Conservation (phyloP, 129 eudicot genomes). For the Scalesia atractyloides region DNA sequence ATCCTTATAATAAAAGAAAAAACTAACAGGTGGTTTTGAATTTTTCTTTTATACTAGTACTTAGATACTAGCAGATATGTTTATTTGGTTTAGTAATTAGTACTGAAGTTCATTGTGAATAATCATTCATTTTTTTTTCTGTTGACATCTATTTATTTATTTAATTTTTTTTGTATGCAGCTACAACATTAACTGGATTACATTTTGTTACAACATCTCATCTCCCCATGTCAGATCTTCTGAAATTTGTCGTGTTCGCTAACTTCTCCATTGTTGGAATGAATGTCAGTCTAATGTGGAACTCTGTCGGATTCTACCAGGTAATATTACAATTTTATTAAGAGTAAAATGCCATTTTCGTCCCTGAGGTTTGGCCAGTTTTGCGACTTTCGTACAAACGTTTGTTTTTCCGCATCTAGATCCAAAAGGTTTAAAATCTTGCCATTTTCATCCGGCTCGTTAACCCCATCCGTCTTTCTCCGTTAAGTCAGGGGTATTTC, state of each 20-base stretch:
- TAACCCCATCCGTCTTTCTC: too few species aligned
- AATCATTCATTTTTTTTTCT: background rate
- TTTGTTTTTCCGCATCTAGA: too few species aligned
- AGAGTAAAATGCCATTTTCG: too few species aligned
- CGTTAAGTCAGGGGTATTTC: too few species aligned
- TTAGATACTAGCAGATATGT: background rate
- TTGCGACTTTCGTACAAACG: too few species aligned
- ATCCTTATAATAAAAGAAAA: background rate
- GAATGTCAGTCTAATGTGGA: slow-evolving; percentile 92
- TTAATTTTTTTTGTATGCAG: slow-evolving; percentile 55
- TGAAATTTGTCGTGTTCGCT: slow-evolving; percentile 68
- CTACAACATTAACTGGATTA: slow-evolving; percentile 82
- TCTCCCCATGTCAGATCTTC: slow-evolving; percentile 59
- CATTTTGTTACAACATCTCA: slow-evolving; percentile 83
- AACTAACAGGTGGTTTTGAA: background rate
- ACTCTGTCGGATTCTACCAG: slow-evolving; percentile 92
- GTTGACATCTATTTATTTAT: slow-evolving; percentile 14
- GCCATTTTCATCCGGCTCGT: too few species aligned
- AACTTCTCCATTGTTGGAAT: slow-evolving; percentile 91
- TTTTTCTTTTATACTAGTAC: too few species aligned
- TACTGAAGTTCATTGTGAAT: background rate
- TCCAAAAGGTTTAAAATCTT: too few species aligned
- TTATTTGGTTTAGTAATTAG: slow-evolving; percentile 17
- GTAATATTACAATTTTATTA: slow-evolving; percentile 22
- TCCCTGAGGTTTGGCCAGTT: too few species aligned